Conservation (phyloP, 257 asterid species). For the Solanum etuberosum region DNA sequence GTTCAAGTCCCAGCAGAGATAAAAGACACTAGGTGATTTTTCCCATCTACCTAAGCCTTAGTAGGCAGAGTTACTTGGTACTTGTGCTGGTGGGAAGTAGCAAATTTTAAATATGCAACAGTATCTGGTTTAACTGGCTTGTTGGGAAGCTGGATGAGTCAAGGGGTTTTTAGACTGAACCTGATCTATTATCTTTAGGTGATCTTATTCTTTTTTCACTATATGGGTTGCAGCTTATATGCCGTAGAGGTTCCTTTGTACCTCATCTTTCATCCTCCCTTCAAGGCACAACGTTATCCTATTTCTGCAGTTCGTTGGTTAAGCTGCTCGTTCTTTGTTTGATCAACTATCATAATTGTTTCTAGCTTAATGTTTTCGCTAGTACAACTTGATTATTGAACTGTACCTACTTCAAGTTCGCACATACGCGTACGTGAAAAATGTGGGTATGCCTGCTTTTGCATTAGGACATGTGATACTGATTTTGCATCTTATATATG, state of each 20-base stretch:
- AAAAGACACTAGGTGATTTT: background rate
- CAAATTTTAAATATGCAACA: background rate
- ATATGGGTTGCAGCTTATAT: background rate
- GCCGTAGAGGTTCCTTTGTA: background rate
- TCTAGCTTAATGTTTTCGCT: background rate
- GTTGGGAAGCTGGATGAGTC: background rate
- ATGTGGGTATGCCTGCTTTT: background rate
- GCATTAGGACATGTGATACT: background rate
- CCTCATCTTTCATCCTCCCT: background rate
- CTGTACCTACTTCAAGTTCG: background rate
- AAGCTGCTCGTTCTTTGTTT: background rate
- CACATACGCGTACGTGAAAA: background rate
- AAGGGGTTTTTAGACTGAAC: background rate
- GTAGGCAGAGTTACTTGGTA: background rate
- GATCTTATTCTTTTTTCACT: background rate
- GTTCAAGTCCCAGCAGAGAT: background rate
- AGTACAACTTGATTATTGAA: background rate
- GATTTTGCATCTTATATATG: background rate
- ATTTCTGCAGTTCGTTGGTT: background rate
- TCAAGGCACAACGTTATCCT: background rate
- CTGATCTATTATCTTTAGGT: background rate
- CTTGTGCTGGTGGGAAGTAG: background rate
- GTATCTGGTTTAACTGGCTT: background rate
- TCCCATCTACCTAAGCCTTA: background rate
- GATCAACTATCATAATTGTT: background rate